Percentiles rank a stretch among this genome's conserved stretches.
These are phyloP conservation scores for Teunomyces funiuensis DNA, from an alignment of 805 yeast species.

Conservation along the genomic window DNA sequence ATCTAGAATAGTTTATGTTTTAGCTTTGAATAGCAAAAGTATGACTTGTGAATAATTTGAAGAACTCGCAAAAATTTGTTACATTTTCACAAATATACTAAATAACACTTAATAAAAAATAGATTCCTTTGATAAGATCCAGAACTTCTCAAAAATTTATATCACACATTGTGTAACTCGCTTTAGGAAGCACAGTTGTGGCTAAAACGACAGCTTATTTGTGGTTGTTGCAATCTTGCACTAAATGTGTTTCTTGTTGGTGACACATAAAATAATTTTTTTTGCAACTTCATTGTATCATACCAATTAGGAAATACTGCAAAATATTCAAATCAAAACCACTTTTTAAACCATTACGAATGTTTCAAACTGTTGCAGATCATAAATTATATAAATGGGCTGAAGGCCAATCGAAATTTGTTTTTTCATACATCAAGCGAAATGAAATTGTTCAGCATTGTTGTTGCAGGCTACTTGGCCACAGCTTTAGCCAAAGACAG, in stretches of 20 bases:
- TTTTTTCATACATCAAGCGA: background rate
- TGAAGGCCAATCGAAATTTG: background rate
- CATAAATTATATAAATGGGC: background rate
- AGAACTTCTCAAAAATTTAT: no score
- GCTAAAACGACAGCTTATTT: background rate
- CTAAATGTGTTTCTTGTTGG: background rate
- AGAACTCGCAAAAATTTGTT: background rate
- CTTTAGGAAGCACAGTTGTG: background rate
- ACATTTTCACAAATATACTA: background rate
- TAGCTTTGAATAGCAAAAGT: background rate
- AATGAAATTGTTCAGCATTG: slow-evolving; percentile 1
- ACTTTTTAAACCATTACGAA: background rate
- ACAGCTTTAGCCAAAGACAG: background rate
- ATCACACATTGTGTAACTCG: background rate
- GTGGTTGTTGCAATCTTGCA: background rate
- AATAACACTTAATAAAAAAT: no score
- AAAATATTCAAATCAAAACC: background rate
- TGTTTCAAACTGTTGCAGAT: no score
- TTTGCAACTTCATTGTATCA: slow-evolving; percentile 3
- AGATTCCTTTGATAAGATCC: no score
- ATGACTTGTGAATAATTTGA: background rate
- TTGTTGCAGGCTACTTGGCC: background rate
- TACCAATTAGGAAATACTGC: slow-evolving; percentile 4
- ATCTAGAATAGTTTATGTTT: slow-evolving; percentile 12
- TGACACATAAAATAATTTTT: slow-evolving; percentile 1